phyloP scores from a whole-genome alignment of 441 rosid genomes.

The Eruca vesicaria region DNA sequence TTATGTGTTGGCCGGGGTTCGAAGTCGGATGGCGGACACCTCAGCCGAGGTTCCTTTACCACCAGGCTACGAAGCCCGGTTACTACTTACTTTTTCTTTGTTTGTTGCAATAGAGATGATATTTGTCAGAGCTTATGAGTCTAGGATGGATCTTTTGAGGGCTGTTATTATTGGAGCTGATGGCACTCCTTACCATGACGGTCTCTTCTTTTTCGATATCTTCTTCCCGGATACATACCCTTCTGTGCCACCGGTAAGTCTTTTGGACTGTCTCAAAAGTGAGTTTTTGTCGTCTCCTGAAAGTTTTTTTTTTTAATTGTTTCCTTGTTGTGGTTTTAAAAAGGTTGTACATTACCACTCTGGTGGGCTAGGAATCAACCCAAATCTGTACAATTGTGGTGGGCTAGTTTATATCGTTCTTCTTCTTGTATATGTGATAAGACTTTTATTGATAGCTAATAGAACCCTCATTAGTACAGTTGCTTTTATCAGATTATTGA shows the following conservation, averaged over 20 bases:
- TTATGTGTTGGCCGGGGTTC: too few species aligned
- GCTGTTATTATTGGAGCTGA: constrained; percentile 92
- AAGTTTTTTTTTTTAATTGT: not conserved
- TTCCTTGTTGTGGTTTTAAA: too few species aligned
- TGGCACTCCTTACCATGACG: constrained; percentile 95
- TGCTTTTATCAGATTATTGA: too few species aligned
- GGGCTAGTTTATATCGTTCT: too few species aligned
- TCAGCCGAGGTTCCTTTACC: too few species aligned
- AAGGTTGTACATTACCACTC: not conserved
- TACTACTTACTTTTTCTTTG: not conserved
- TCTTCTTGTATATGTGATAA: too few species aligned
- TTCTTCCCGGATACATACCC: constrained; percentile 79
- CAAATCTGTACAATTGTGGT: not conserved
- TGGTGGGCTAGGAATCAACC: not conserved
- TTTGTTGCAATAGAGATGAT: constrained; percentile 59
- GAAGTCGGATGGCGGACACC: too few species aligned
- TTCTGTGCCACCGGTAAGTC: constrained; percentile 63
- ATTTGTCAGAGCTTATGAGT: constrained; percentile 81
- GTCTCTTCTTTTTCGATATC: constrained; percentile 88
- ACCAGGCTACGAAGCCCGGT: too few species aligned
- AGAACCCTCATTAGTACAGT: too few species aligned
- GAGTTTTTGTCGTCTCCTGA: not conserved
- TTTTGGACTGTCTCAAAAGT: not conserved
- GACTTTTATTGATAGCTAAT: too few species aligned
- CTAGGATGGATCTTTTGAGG: constrained; percentile 90